A percentile compares a stretch with the other conserved stretches of the same genome.
Conservation (phyloP, 2,329 filamentous ascomycete species). For the Rasamsonia emersonii region DNA sequence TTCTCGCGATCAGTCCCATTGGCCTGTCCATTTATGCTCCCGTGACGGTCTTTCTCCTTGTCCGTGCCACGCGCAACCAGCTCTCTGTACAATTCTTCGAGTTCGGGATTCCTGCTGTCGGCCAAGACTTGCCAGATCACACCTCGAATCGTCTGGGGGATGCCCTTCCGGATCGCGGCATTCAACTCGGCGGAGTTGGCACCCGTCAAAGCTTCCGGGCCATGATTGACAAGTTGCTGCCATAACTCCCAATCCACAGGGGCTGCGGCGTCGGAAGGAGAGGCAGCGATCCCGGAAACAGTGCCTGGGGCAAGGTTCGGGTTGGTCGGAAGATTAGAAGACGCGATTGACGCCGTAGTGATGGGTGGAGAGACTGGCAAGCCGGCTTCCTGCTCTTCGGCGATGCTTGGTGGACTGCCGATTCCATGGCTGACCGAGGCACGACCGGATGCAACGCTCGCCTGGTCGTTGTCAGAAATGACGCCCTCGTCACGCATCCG, state of each 20-base stretch:
- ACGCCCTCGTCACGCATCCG: conserved; percentile 65
- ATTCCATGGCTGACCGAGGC: conserved; percentile 35
- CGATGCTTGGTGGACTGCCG: conserved; percentile 40
- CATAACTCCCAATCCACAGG: conserved; percentile 98
- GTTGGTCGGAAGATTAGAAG: conserved; percentile 49
- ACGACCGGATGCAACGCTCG: conserved; percentile 39
- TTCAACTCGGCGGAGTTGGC: conserved; percentile 87
- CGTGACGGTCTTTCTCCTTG: conserved; percentile 60
- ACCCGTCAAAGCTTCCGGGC: conserved; percentile 75
- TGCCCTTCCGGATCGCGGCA: conserved; percentile 81
- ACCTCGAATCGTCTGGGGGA: conserved; percentile 90
- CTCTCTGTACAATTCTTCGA: conserved; percentile 80
- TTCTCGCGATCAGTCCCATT: conserved; percentile 50
- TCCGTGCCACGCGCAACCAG: conserved; percentile 72
- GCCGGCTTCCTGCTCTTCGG: conserved; percentile 38
- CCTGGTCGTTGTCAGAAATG: conserved; percentile 49
- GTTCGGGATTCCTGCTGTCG: conserved; percentile 85
- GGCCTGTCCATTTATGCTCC: conserved; percentile 39
- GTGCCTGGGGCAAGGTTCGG: conserved; percentile 72
- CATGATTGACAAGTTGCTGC: conserved; percentile 93
- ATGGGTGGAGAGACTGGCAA: conserved; percentile 18
- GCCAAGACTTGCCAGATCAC: conserved; percentile 98
- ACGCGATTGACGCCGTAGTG: conserved; percentile 14
- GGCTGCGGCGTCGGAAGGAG: conserved; percentile 52
- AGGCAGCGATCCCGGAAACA: conserved; percentile 68